Evolutionary conservation across 441 rosid species (phyloP).

Genomic region (Biscutella auriculata): DNA sequence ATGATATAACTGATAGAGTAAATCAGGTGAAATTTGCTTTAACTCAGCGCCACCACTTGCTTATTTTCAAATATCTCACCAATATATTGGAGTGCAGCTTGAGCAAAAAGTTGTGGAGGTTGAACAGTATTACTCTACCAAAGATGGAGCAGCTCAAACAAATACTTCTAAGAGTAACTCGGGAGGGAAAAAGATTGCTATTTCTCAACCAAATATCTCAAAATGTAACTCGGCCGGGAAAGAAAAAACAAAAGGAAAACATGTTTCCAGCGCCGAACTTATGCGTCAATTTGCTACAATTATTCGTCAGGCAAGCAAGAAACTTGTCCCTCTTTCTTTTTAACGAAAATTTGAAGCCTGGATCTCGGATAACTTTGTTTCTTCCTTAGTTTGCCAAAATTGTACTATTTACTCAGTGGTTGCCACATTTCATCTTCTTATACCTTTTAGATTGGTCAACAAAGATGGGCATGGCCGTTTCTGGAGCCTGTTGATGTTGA

Average conservation of each 20-base stretch:
- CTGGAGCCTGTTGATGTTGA: conserved; percentile 86
- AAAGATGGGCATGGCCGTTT: conserved; percentile 95
- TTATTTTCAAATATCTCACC: background rate
- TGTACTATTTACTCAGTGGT: background rate
- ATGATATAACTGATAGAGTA: conserved; percentile 48
- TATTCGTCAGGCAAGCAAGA: conserved; percentile 51
- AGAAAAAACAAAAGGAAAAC: conserved; percentile 60
- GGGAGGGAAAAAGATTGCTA: conserved; percentile 47
- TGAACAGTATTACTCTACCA: conserved; percentile 50
- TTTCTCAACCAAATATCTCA: conserved; percentile 33
- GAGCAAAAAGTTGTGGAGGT: conserved; percentile 72
- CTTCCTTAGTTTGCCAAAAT: background rate
- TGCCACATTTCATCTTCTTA: background rate
- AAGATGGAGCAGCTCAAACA: conserved; percentile 36
- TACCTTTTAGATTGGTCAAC: conserved; percentile 54
- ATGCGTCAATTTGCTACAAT: conserved; percentile 67
- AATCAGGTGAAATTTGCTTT: conserved; percentile 34
- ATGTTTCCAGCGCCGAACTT: conserved; percentile 61
- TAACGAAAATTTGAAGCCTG: background rate
- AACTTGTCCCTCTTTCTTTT: background rate
- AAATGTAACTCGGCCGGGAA: conserved; percentile 45
- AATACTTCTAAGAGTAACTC: conserved; percentile 48
- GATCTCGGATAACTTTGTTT: conserved; percentile 3
- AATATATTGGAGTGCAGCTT: conserved; percentile 34
- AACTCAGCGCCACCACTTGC: background rate